Evolutionary conservation across 805 yeast genomes (phyloP).

Genomic region (Candida tallmaniae): DNA sequence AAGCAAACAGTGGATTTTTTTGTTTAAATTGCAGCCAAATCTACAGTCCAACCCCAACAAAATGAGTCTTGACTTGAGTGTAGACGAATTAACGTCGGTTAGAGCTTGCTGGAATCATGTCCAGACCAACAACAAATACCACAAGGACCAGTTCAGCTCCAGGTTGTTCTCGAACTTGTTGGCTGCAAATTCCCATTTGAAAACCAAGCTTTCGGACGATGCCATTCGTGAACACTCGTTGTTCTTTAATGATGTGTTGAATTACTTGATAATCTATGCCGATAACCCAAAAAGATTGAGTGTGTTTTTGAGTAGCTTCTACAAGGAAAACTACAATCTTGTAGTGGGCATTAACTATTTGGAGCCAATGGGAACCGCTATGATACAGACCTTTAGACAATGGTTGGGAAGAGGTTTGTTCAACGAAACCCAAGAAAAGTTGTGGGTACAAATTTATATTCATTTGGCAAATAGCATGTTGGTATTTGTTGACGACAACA

Average conservation of each 20-base stretch:
- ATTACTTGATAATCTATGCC: constrained; percentile 26
- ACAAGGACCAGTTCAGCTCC: constrained; percentile 26
- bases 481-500: constrained; percentile 17
- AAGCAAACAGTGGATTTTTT: constrained; percentile 1
- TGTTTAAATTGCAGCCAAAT: constrained; percentile 6
- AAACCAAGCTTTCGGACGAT: constrained; percentile 17
- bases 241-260: constrained; percentile 34
- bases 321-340: constrained; percentile 25
- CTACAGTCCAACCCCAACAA: neutral
- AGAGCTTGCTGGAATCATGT: constrained; percentile 32
- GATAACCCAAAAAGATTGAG: constrained; percentile 25
- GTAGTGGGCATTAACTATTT: constrained; percentile 25
- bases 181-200: constrained; percentile 25
- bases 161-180: constrained; percentile 30
- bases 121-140: constrained; percentile 24
- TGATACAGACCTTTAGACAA: constrained; percentile 34
- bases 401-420: constrained; percentile 29
- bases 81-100: constrained; percentile 13
- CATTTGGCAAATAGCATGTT: constrained; percentile 36
- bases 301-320: constrained; percentile 31
- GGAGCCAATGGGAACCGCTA: constrained; percentile 39
- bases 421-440: constrained; percentile 26
- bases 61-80: constrained; percentile 12
- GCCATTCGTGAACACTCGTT: constrained; percentile 25
- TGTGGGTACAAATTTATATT: constrained; percentile 39